Evolutionary conservation across 495 filamentous ascomycete genomes (phyloP), one percentile per base, ranked within the genome.

Genomic region (Arthonia radiata): DNA sequence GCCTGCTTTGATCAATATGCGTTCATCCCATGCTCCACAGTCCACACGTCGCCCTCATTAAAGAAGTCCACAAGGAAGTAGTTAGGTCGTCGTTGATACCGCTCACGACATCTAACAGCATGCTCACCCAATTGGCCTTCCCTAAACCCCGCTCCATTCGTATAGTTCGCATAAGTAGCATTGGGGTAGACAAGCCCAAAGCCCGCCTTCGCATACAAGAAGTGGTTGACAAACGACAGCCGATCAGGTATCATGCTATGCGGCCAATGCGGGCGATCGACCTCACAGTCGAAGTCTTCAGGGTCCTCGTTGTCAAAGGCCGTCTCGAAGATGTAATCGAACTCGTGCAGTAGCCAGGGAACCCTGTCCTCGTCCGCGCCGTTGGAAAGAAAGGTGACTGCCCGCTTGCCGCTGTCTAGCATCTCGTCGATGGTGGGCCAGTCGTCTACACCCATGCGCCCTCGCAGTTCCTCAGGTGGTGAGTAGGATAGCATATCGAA

Each of bases 331-430:
- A 32, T 28, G 30, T 36, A 32, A 19, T 28, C 30, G 18, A 22
- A 32, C 16, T 32, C 31, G n/a, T 16, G 12, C 4, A 36, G 29
- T 2, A 36, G 23, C 10, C 18, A 36, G 10, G 33, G 33, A 2
- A 28, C 29, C 8, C 4, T 5, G 11, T 23, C 7, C 16, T 32
- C 29, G 14, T 59, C 29, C 15, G 56, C 52, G 29, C 68, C 56
- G 34, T 48, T 18, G 4, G 33, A 32, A 12, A 36, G 23, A 24
- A 36, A 36, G 1, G 33, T 36, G 7, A 36, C 30, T 11, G 29
- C 30, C 5, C 33, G 33, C 30, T 36, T 21, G 17, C 26, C 26
- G 12, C 13, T 32, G 2, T 7, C n/a, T 2, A 32, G 24, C 29
- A 36, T 32, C 15, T 32, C 23, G 7, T 13, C 29, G 13, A 36